These are phyloP conservation scores for Gymnopilus dilepis DNA, from an alignment of 768 basidiomycete species.

Conservation along the genomic window DNA sequence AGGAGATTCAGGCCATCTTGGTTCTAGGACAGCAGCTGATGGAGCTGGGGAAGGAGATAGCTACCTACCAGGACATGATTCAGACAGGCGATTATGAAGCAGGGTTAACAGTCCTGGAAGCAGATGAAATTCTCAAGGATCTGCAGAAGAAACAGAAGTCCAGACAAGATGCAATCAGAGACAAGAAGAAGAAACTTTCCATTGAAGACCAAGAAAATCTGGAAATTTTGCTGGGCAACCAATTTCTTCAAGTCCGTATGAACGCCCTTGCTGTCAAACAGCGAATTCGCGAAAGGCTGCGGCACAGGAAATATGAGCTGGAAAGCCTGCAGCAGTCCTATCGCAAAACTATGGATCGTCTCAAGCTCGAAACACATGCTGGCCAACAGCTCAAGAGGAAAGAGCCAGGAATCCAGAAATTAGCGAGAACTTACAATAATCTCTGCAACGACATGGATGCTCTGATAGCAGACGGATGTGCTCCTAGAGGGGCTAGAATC, in stretches of 20 bases:
- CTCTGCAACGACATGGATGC: slow-evolving; percentile 22
- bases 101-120: neutral
- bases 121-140: neutral
- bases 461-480: slow-evolving; percentile 25
- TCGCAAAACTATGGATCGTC: slow-evolving; percentile 25
- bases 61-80: slow-evolving; percentile 5
- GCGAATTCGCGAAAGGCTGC: slow-evolving; percentile 23
- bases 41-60: slow-evolving; percentile 9
- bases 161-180: neutral
- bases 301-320: slow-evolving; percentile 33
- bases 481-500: slow-evolving; percentile 26
- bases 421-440: too few relatives aligned
- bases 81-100: slow-evolving; percentile 8
- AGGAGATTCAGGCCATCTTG: slow-evolving; percentile 10
- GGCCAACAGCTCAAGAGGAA: slow-evolving; percentile 28
- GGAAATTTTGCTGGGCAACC: slow-evolving; percentile 12
- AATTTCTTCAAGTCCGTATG: slow-evolving; percentile 24
- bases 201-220: slow-evolving; percentile 9
- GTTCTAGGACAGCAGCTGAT: slow-evolving; percentile 2
- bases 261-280: slow-evolving; percentile 30
- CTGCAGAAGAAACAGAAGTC: neutral
- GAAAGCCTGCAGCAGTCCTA: slow-evolving; percentile 27
- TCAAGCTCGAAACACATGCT: slow-evolving; percentile 33
- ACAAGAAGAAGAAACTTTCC: slow-evolving; percentile 6
- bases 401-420: slow-evolving; percentile 31